phyloP scores from a whole-genome alignment of 371 early-diverging fungal genomes.

The Mucor lusitanicus region DNA sequence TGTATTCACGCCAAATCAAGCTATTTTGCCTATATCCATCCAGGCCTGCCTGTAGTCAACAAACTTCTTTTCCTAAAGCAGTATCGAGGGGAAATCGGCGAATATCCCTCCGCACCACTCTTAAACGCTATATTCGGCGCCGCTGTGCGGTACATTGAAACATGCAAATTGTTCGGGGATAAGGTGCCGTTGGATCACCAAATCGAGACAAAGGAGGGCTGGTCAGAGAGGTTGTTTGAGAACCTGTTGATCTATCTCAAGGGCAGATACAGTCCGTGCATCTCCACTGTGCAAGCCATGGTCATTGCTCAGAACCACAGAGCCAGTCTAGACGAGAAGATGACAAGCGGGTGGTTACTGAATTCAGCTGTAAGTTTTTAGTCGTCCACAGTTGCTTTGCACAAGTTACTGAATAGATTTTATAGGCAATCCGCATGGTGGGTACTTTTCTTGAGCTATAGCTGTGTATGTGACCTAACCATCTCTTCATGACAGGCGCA shows the following conservation, averaged over 20 bases:
- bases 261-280: constrained; percentile 35
- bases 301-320: constrained; percentile 45
- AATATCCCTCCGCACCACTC: constrained; percentile 47
- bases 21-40: constrained; percentile 54
- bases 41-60: constrained; percentile 50
- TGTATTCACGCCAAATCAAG: constrained; percentile 13
- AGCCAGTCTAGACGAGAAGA: constrained; percentile 41
- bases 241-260: constrained; percentile 35
- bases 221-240: constrained; percentile 47
- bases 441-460: constrained; percentile 2
- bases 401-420: background rate
- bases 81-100: constrained; percentile 41
- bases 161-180: constrained; percentile 40
- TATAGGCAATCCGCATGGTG: constrained; percentile 33
- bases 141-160: constrained; percentile 48
- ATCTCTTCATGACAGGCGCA: constrained; percentile 43
- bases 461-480: background rate
- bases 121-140: constrained; percentile 49
- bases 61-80: constrained; percentile 48
- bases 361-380: constrained; percentile 34
- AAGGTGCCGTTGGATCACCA: constrained; percentile 14
- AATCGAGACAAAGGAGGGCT: constrained; percentile 27
- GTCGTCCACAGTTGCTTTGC: background rate
- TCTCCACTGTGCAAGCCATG: constrained; percentile 46
- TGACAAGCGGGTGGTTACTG: constrained; percentile 42